phyloP scores from a whole-genome alignment of 441 rosid species.

The Theobroma grandiflorum region DNA sequence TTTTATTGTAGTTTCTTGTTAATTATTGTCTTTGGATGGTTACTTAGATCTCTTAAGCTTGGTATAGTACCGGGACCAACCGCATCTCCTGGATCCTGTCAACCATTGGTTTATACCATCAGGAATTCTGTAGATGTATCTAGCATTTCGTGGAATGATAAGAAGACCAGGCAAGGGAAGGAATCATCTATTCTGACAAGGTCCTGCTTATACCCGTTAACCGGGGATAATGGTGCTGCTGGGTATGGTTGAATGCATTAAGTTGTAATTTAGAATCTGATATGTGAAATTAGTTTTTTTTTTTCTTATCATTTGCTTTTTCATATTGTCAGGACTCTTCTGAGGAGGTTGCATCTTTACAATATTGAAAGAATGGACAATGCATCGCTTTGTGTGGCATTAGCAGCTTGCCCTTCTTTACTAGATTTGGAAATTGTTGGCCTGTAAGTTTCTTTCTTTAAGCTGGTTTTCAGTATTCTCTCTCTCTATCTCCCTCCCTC shows the following conservation, averaged over 20 bases:
- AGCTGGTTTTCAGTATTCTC: conserved; percentile 11
- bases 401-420: conserved; percentile 72
- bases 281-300: not conserved
- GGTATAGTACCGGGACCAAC: conserved; percentile 66
- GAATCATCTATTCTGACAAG: conserved; percentile 76
- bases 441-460: conserved; percentile 64
- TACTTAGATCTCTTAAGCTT: conserved; percentile 74
- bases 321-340: conserved; percentile 52
- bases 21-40: conserved; percentile 26
- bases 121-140: conserved; percentile 71
- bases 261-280: not conserved
- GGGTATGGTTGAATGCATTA: conserved; percentile 52
- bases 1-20: conserved; percentile 17
- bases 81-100: conserved; percentile 52
- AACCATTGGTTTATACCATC: conserved; percentile 60
- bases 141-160: conserved; percentile 75
- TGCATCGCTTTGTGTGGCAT: conserved; percentile 60
- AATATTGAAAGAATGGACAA: conserved; percentile 63
- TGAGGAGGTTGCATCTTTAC: conserved; percentile 86
- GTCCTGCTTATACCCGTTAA: conserved; percentile 69
- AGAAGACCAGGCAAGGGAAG: conserved; percentile 75
- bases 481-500: not conserved
- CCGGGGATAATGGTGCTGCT: conserved; percentile 52
- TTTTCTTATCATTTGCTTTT: conserved; percentile 32
- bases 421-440: conserved; percentile 84